Percentiles rank a stretch among this genome's conserved stretches.
Evolutionary conservation across 306 rosid species (phyloP).

Genomic region (Phaseolus lunatus): DNA sequence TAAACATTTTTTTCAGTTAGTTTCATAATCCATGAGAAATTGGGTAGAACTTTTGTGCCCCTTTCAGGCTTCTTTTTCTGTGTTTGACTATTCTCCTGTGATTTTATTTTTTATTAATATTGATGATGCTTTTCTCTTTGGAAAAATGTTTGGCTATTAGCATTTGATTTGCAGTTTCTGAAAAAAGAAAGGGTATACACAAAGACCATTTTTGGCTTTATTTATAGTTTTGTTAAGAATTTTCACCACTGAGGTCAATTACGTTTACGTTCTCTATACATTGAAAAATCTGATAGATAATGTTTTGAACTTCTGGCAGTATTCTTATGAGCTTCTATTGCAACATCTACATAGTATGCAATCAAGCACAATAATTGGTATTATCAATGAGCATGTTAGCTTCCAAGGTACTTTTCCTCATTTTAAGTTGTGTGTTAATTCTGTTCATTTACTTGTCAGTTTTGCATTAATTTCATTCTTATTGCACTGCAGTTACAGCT

Average conservation of each 20-base stretch:
- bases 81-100: conserved; percentile 1
- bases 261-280: not conserved
- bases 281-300: conserved; percentile 28
- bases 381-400: conserved; percentile 76
- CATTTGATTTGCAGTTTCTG: not conserved
- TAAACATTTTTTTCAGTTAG: conserved; percentile 1
- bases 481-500: conserved; percentile 62
- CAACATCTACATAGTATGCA: conserved; percentile 69
- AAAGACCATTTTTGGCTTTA: not conserved
- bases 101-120: not conserved
- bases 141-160: not conserved
- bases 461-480: not conserved
- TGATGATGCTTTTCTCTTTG: not conserved
- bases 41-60: not conserved
- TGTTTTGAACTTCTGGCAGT: conserved; percentile 53
- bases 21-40: not conserved
- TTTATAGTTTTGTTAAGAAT: not conserved
- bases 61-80: not conserved
- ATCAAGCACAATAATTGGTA: conserved; percentile 70
- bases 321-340: conserved; percentile 78
- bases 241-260: conserved; percentile 8
- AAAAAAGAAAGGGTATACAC: not conserved
- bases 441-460: conserved; percentile 6
- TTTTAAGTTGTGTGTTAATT: conserved; percentile 16
- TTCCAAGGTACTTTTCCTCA: conserved; percentile 62